phyloP scores from a whole-genome alignment of 257 asterid genomes.

The Ajuga chamaepitys region DNA sequence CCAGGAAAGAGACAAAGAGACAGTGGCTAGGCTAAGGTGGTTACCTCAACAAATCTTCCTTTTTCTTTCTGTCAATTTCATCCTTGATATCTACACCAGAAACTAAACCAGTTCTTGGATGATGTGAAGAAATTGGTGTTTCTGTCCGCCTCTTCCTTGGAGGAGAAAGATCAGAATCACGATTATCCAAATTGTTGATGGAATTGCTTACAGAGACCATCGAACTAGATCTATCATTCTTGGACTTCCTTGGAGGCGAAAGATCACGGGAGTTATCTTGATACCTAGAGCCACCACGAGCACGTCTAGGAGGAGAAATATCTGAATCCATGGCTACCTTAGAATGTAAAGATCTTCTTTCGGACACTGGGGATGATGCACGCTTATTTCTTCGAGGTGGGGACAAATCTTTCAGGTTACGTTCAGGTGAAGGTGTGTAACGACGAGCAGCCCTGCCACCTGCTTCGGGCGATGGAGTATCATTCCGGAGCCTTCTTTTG shows the following conservation, averaged over 20 bases:
- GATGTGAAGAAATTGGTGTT: conserved; percentile 25
- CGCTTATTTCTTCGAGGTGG: conserved; percentile 37
- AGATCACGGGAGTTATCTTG: conserved; percentile 27
- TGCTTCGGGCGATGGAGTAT: conserved; percentile 48
- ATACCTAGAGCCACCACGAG: conserved; percentile 19
- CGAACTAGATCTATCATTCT: conserved; percentile 24
- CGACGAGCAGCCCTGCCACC: conserved; percentile 28
- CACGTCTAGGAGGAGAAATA: conserved; percentile 56
- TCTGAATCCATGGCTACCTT: conserved; percentile 29
- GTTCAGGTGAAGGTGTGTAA: conserved; percentile 52
- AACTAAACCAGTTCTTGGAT: conserved; percentile 71
- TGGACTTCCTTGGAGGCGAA: conserved; percentile 54
- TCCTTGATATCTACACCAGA: conserved; percentile 66
- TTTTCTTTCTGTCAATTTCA: conserved; percentile 53
- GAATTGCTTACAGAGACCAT: conserved; percentile 18
- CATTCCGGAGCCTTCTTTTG: conserved; percentile 30
- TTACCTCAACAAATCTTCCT: conserved; percentile 72
- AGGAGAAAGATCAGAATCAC: conserved; percentile 64
- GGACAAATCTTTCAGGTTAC: conserved; percentile 32
- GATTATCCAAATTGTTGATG: conserved; percentile 3
- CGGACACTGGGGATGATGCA: conserved; percentile 22
- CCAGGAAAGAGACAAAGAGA: not conserved
- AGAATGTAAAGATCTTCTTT: conserved; percentile 15
- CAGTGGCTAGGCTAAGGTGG: not conserved
- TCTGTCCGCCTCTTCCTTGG: conserved; percentile 53